phyloP scores from a whole-genome alignment of 768 basidiomycete species.

The Porphyrellus cyaneotinctus region DNA sequence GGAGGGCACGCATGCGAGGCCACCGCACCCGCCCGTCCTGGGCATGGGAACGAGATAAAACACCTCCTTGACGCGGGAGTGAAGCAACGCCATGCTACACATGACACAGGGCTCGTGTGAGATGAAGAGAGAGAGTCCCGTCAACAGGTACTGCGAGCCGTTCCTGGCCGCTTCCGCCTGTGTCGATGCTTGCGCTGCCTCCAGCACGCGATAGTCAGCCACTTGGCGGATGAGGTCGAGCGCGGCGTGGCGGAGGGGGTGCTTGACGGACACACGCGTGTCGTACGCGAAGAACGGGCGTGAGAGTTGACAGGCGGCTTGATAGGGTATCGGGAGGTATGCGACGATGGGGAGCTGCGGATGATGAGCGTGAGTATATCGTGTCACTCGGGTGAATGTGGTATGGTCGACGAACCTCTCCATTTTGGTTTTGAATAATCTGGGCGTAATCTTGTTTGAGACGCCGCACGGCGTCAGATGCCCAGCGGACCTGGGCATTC shows the following conservation, averaged over 20 bases:
- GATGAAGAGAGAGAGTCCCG: constrained; percentile 76
- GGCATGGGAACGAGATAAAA: constrained; percentile 70
- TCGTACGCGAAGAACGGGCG: constrained; percentile 58
- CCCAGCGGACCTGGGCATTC: constrained; percentile 65
- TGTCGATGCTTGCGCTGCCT: not conserved
- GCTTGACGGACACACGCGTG: constrained; percentile 58
- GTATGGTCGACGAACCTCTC: constrained; percentile 50
- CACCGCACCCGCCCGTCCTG: constrained; percentile 84
- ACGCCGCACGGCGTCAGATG: constrained; percentile 57
- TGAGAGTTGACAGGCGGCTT: constrained; percentile 23
- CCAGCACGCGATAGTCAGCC: constrained; percentile 48
- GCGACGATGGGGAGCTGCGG: constrained; percentile 71
- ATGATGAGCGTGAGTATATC: not conserved
- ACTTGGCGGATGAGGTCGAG: constrained; percentile 71
- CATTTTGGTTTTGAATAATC: constrained; percentile 34
- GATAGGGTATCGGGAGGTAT: constrained; percentile 56
- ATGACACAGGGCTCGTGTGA: constrained; percentile 98
- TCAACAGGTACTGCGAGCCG: constrained; percentile 84
- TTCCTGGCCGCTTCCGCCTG: constrained; percentile 37
- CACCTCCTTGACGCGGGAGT: constrained; percentile 89
- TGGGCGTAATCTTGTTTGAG: constrained; percentile 48
- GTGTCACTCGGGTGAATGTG: too few species aligned
- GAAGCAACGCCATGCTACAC: constrained; percentile 95
- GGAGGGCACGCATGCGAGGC: constrained; percentile 67
- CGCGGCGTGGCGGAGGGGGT: constrained; percentile 84